Evolutionary conservation across 1,284 basidiomycete species (phyloP).

Genomic region (Bjerkandera adusta): DNA sequence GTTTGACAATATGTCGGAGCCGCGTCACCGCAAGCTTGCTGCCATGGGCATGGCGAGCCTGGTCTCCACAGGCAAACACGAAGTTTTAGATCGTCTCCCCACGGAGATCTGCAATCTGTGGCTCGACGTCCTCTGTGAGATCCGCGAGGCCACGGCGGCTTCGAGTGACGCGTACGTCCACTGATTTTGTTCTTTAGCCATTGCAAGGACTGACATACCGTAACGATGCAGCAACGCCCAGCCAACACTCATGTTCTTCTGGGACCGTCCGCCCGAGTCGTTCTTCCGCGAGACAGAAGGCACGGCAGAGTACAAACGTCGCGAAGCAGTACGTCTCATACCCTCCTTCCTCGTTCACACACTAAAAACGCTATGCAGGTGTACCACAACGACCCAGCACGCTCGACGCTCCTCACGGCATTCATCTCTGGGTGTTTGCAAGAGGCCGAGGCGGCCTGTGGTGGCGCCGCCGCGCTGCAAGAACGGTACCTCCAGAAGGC

Average conservation of each 20-base stretch:
- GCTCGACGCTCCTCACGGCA: constrained; percentile 55
- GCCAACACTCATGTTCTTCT: constrained; percentile 48
- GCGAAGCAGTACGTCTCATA: constrained; percentile 52
- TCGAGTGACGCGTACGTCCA: constrained; percentile 21
- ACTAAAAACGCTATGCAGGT: constrained; percentile 40
- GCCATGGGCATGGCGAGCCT: constrained; percentile 75
- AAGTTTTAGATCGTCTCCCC: constrained; percentile 68
- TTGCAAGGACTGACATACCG: background rate
- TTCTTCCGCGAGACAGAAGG: constrained; percentile 60
- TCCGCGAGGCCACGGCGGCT: constrained; percentile 64
- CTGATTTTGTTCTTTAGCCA: background rate
- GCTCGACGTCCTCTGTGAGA: constrained; percentile 87
- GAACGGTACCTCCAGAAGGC: constrained; percentile 57
- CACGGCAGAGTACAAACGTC: constrained; percentile 68
- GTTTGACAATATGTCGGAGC: constrained; percentile 87
- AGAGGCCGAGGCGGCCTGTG: constrained; percentile 57
- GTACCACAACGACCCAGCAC: constrained; percentile 67
- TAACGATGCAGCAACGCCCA: constrained; percentile 9
- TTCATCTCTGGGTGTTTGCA: constrained; percentile 57
- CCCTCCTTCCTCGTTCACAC: constrained; percentile 3
- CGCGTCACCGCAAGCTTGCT: constrained; percentile 67
- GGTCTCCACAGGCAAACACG: constrained; percentile 64
- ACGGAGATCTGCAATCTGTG: constrained; percentile 85
- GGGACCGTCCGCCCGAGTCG: constrained; percentile 58
- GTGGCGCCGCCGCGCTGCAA: constrained; percentile 56